Evolutionary conservation across 2,329 filamentous ascomycete species (phyloP).

Genomic region (Madurella mycetomatis): DNA sequence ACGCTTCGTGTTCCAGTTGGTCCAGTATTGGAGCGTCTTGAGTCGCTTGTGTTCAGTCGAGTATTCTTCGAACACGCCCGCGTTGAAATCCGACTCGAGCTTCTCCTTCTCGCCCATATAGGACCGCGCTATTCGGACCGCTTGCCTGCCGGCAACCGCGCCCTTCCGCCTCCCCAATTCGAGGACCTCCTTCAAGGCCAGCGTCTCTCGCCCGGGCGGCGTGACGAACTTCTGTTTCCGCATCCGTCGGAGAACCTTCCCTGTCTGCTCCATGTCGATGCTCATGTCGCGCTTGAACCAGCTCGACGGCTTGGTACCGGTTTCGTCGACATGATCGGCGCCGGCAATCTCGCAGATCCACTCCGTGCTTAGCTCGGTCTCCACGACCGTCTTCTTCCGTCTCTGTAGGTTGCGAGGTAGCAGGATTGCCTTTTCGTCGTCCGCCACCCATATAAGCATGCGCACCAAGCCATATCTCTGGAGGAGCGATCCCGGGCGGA

Average conservation of each 20-base stretch:
- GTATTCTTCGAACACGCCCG: constrained; percentile 8
- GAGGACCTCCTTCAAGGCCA: constrained; percentile 27
- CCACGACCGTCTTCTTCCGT: constrained; percentile 54
- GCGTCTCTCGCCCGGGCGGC: constrained; percentile 43
- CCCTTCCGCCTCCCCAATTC: neutral
- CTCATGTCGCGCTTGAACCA: constrained; percentile 23
- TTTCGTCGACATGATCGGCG: constrained; percentile 10
- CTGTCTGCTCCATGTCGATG: constrained; percentile 45
- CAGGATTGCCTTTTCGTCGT: constrained; percentile 53
- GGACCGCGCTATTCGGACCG: constrained; percentile 35
- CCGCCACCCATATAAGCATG: constrained; percentile 68
- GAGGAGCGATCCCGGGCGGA: constrained; percentile 56
- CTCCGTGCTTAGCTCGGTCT: constrained; percentile 58
- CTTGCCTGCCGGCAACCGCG: constrained; percentile 3
- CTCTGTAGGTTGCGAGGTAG: constrained; percentile 56
- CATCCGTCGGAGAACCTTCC: constrained; percentile 45
- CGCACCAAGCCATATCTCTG: constrained; percentile 75
- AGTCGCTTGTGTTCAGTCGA: constrained; percentile 8
- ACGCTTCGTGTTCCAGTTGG: constrained; percentile 16
- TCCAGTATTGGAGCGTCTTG: constrained; percentile 15
- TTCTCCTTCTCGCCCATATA: constrained; percentile 41
- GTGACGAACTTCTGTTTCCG: constrained; percentile 36
- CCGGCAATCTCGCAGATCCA: constrained; percentile 52
- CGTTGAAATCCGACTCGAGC: constrained; percentile 31
- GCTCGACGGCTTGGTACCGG: neutral